A percentile compares a stretch with the other conserved stretches of the same genome.
These are phyloP conservation scores for Microdochium bolleyi DNA, from an alignment of 2,329 filamentous ascomycete genomes.

Conservation along the genomic window DNA sequence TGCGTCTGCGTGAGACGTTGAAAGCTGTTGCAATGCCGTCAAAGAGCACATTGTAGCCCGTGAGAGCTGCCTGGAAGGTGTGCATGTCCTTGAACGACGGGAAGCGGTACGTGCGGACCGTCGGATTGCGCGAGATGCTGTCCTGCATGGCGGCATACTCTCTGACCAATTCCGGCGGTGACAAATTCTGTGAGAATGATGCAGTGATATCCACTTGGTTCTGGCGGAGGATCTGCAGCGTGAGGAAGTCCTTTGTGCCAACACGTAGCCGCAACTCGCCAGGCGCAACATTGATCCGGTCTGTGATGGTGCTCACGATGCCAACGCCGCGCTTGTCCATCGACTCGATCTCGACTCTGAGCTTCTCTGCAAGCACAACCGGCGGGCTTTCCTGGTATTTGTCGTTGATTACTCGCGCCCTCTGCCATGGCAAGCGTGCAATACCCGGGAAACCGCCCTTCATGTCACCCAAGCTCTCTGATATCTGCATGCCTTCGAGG, in stretches of 20 bases:
- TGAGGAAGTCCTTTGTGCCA: conserved; percentile 51
- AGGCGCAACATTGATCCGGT: conserved; percentile 73
- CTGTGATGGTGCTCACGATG: conserved; percentile 60
- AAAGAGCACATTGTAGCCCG: conserved; percentile 70
- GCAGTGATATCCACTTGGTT: conserved; percentile 72
- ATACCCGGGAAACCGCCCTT: conserved; percentile 40
- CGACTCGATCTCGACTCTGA: conserved; percentile 70
- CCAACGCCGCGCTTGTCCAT: conserved; percentile 37
- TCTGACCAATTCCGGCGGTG: conserved; percentile 51
- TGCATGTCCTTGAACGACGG: conserved; percentile 63
- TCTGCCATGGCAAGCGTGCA: conserved; percentile 54
- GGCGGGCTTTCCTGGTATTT: conserved; percentile 55
- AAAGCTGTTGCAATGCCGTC: conserved; percentile 67
- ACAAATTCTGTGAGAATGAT: conserved; percentile 61
- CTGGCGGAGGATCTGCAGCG: conserved; percentile 61
- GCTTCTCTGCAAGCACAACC: conserved; percentile 67
- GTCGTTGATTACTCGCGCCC: conserved; percentile 64
- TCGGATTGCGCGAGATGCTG: conserved; percentile 44
- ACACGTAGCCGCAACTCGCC: conserved; percentile 65
- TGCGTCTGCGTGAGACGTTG: conserved; percentile 73
- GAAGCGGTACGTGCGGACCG: conserved; percentile 66
- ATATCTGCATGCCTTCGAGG: conserved; percentile 56
- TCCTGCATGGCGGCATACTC: conserved; percentile 56
- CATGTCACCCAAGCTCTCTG: conserved; percentile 40
- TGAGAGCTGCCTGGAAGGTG: conserved; percentile 69